Evolutionary conservation across 352 stramenopile genomes (phyloP), one percentile per base, ranked within the genome.

Genomic region (Globisporangium yorkense): DNA sequence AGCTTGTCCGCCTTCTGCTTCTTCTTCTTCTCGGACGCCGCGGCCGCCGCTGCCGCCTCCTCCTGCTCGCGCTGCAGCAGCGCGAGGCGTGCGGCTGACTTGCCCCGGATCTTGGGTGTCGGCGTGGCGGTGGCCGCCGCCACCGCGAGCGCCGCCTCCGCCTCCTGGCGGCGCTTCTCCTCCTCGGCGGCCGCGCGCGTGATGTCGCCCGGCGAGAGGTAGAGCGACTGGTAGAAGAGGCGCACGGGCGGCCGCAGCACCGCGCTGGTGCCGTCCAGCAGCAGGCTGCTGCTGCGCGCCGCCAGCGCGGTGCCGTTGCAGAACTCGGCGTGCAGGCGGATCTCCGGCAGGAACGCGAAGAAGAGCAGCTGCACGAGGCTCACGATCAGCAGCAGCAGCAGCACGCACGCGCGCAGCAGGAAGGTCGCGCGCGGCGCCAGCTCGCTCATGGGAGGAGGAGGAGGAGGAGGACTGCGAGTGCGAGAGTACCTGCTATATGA

Each of bases 141-240:
- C 8, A 54, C 20, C 31, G 60, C 52, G 15, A 58, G 29, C n/a
- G 39, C 59, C 35, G 65, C 56, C 7, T 70, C 64, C 40, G 65
- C 55, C 2, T 70, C 62, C 40, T 90, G 76, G 8, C 55, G 53
- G 33, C 67, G 50, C 46, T 62, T 61, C 50, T 79, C 68, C 56
- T 76, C 56, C 15, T 76, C 66, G 49, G 80, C 78, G 52, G 80
- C 67, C 13, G 80, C 70, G 15, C 66, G 51, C 16, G 63, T 66
- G 31, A 90, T 71, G 44, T 89, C 80, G 5, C 68, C 54, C 5
- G 83, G 80, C 4, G 80, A 89, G 9, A 90, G 60, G 57, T 79
- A 92, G 7, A 92, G 68, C 65, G 80, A 92, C 57, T 88, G 78
- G 57, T 90, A 92, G 45, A 92, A 71, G 39, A 89, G 62, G 31